Percentiles rank a stretch among this genome's conserved stretches.
phyloP scores from a whole-genome alignment of 805 yeast species.

The Sungouiella blattae region DNA sequence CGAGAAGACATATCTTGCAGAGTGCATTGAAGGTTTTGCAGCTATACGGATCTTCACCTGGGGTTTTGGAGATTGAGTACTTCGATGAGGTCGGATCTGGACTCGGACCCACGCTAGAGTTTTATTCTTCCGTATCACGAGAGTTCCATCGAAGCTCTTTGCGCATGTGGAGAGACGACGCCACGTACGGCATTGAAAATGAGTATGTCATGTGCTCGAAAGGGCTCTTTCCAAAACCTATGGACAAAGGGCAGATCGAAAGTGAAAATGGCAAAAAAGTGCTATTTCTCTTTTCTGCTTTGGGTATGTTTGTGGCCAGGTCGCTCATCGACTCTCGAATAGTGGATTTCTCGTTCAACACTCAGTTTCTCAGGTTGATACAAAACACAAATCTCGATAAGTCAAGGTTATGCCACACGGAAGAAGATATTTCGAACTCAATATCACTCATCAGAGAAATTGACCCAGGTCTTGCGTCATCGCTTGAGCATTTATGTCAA shows the following conservation, averaged over 20 bases:
- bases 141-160: constrained; percentile 60
- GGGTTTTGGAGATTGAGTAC: constrained; percentile 81
- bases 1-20: constrained; percentile 64
- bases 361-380: constrained; percentile 63
- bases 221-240: constrained; percentile 77
- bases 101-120: constrained; percentile 92
- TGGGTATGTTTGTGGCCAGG: constrained; percentile 85
- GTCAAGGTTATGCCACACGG: no score
- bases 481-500: constrained; percentile 49
- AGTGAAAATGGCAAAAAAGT: constrained; percentile 38
- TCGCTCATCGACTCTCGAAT: constrained; percentile 85
- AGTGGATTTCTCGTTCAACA: constrained; percentile 75
- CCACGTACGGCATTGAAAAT: constrained; percentile 11
- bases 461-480: constrained; percentile 57
- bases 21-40: constrained; percentile 79
- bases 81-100: constrained; percentile 95
- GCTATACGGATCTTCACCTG: constrained; percentile 73
- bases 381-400: constrained; percentile 23
- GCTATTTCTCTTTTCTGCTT: constrained; percentile 52
- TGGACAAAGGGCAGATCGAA: constrained; percentile 23
- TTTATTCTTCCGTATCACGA: constrained; percentile 76
- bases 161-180: constrained; percentile 63
- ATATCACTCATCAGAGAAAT: constrained; percentile 24
- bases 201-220: constrained; percentile 38
- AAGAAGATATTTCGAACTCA: not conserved